Conservation (phyloP, 2,329 filamentous ascomycete genomes). For the Dendryphion nanum region DNA sequence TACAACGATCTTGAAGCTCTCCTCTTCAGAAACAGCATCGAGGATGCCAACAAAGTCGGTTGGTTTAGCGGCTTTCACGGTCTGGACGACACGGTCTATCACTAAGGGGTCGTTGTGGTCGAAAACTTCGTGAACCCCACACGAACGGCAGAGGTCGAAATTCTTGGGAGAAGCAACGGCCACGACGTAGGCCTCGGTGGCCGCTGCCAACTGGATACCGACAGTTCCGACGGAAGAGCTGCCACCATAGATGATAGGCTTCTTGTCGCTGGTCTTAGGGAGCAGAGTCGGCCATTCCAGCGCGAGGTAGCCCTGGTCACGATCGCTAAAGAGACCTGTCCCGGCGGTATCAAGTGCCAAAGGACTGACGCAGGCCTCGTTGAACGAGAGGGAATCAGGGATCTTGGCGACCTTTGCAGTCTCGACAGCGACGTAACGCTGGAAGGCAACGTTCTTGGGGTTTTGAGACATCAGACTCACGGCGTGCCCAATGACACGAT, state of each 20-base stretch:
- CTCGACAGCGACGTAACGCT: conserved; percentile 21
- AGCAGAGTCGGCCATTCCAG: conserved; percentile 17
- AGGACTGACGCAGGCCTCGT: conserved; percentile 38
- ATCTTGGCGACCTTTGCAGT: conserved; percentile 25
- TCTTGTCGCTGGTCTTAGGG: conserved; percentile 1
- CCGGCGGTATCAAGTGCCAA: conserved; percentile 40
- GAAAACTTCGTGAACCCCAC: conserved; percentile 11
- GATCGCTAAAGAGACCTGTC: conserved; percentile 33
- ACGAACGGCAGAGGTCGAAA: conserved; percentile 2
- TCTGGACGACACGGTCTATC: no score
- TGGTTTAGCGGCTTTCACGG: conserved; percentile 23
- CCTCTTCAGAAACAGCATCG: conserved; percentile 18
- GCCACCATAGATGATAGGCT: conserved; percentile 49
- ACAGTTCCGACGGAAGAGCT: conserved; percentile 36
- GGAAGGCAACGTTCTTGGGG: conserved; percentile 13
- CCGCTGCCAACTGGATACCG: conserved; percentile 39
- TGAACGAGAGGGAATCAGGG: conserved; percentile 31
- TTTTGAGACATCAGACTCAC: conserved; percentile 1
- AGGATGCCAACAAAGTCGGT: conserved; percentile 37
- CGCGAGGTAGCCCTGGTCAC: conserved; percentile 34
- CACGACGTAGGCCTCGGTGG: conserved; percentile 34
- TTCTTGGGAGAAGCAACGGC: conserved; percentile 28
- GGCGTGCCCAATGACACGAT: conserved; percentile 37
- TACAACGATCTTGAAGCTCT: conserved; percentile 3
- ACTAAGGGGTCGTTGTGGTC: conserved; percentile 4